Evolutionary conservation across 2,329 filamentous ascomycete genomes (phyloP), one percentile per base, ranked within the genome.

Genomic region (Scleromitrula shiraiana): DNA sequence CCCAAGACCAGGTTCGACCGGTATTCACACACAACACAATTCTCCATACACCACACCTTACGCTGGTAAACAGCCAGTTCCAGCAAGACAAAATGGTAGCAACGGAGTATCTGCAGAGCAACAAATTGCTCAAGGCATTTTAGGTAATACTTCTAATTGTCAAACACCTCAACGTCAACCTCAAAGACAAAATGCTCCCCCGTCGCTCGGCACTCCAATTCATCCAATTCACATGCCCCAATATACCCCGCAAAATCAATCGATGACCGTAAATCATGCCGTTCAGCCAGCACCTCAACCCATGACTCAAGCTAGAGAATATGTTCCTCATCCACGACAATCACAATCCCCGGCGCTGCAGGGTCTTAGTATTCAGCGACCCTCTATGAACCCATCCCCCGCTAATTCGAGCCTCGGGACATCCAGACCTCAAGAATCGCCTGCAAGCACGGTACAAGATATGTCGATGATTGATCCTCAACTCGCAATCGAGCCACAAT

Each of bases 381-480:
- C 55, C 20, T 24, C 51, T 29, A 58, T 61, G 55, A 61, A 53
- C 29, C 43, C 51, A 17, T 62, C 61, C 3, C 59, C 60, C 2
- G 56, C 50, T n/a, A 59, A 54, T 26, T 50, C 56, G 5, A 59
- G 50, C 38, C 51, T 59, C 14, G 53, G 46, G 30, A 35, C 49
- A 5, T 20, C 36, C 7, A 54, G 55, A 35, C 50, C 53, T 14
- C 56, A 59, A 47, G 57, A 62, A 37, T 57, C 57, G 24, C 57
- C 59, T 36, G 49, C 53, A 8, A 53, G 49, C 26, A 45, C 49
- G 12, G 17, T 56, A 4, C 59, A 63, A 41, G 59, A 64, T 41
- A 47, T 64, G 46, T 64, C 62, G 12, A 58, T 64, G 57, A 64
- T 64, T 44, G 62, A 64, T 52, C 62, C 62, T 5, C 62, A 62